Base-by-base conservation (phyloP, 1,139 yeast species). In the Candida dubliniensis region DNA sequence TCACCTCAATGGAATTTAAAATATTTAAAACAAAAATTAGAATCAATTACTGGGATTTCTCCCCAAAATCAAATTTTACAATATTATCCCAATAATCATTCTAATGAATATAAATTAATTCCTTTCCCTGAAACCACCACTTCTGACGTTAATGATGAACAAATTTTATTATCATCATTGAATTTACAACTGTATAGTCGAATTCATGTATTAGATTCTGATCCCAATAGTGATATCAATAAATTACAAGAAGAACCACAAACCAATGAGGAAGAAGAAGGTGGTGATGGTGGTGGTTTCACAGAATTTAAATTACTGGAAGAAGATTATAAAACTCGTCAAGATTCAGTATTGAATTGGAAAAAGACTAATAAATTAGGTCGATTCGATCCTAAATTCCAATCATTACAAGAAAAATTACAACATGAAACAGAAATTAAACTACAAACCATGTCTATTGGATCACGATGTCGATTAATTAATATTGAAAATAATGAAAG, bases 21-120 rank as follows among this genome's bases (percentile, higher is more conserved):
- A 4, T 69, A 81, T 51, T 70, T 90, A 46, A 79, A 83, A 53
- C 58, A 68, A 33, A 75, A 79, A 49, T 63, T 90, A 14, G 95
- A 87, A 57, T 74, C 73, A 23, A 77, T 88, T 47, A 89, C 96
- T 0, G 98, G 98, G 1, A 79, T 91, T 36, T 80, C 84, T 4
- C 87, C 89, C 1, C 46, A 59, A 23, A 68, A 61, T 49, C 96
- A 87, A 61, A 64, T 67, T 23, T 63, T 87, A 24, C 72, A 70
- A 40, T 63, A 81, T 42, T 81, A 77, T 53, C 71, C 76, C 1
- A 56, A 70, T 1, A 60, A 74, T 5, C 61, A 70, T 25, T 68
- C 78, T 33, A 71, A 71, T 39, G 74, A 55, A 46, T 71, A 36
- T 53, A 49, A 18, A 18, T 18, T 18, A 5, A 18, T 18, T 18